Conservation (phyloP, 1,284 basidiomycete species). For the Schizopora paradoxa region DNA sequence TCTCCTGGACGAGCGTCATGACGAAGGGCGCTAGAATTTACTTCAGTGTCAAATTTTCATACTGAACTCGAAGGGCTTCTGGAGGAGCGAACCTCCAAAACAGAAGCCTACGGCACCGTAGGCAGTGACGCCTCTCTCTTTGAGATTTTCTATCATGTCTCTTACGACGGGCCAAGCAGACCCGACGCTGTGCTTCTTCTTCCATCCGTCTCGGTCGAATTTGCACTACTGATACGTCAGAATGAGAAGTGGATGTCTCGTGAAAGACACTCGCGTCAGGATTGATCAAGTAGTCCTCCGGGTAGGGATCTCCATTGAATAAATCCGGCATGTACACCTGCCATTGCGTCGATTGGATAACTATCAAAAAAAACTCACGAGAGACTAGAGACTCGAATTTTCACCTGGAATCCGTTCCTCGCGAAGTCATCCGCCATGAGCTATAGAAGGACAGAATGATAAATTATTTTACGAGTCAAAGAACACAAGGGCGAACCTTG, state of each 20-base stretch:
- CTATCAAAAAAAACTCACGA: neutral
- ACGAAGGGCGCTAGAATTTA: neutral
- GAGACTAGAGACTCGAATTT: neutral
- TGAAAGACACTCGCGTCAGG: neutral
- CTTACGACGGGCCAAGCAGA: constrained; percentile 7
- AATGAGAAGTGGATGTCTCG: neutral
- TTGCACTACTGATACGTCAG: neutral
- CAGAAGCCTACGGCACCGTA: constrained; percentile 16
- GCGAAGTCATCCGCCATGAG: constrained; percentile 16
- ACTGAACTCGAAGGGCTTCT: neutral
- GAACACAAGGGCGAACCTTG: constrained; percentile 4
- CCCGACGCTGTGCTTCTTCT: neutral
- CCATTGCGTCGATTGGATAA: neutral
- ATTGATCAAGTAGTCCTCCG: constrained; percentile 5
- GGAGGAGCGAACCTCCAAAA: constrained; percentile 8
- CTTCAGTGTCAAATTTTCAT: neutral
- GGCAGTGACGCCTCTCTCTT: constrained; percentile 10
- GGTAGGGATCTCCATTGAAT: constrained; percentile 14
- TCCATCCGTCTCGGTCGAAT: constrained; percentile 13
- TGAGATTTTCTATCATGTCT: constrained; percentile 6
- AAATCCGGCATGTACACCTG: constrained; percentile 17
- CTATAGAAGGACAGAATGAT: neutral
- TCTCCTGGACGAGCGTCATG: constrained; percentile 26
- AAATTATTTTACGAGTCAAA: neutral
- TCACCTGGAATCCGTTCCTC: constrained; percentile 15